phyloP scores from a whole-genome alignment of 1,284 basidiomycete species.

The Xerocomus nothofagi region DNA sequence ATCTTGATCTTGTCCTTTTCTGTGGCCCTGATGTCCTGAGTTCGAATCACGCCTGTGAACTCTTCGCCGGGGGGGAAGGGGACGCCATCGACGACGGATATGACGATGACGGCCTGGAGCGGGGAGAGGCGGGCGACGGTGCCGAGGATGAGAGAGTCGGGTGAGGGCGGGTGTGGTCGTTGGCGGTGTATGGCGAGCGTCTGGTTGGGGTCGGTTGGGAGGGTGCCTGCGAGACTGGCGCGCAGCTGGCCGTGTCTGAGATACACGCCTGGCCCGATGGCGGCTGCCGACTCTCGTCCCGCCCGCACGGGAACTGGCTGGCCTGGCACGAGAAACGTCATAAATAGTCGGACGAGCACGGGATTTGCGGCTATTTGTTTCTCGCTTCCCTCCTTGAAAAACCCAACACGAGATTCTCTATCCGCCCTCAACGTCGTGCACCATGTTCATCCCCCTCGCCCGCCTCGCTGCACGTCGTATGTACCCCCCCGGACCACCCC shows the following conservation, averaged over 20 bases:
- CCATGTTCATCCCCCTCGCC: conserved; percentile 61
- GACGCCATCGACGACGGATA: conserved; percentile 88
- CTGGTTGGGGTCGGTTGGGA: conserved; percentile 51
- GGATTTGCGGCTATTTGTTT: conserved; percentile 28
- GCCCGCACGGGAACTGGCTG: conserved; percentile 71
- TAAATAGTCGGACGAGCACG: conserved; percentile 23
- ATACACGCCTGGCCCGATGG: conserved; percentile 73
- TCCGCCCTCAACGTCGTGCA: conserved; percentile 21
- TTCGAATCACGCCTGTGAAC: conserved; percentile 89
- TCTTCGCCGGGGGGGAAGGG: conserved; percentile 90
- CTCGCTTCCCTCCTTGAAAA: conserved; percentile 10
- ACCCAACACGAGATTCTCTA: conserved; percentile 5
- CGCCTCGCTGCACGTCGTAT: conserved; percentile 70
- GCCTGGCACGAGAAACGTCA: conserved; percentile 69
- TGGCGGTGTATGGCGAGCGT: conserved; percentile 55
- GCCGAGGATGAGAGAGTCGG: conserved; percentile 76
- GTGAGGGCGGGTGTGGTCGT: conserved; percentile 67
- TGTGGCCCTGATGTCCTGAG: conserved; percentile 89
- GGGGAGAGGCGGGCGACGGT: conserved; percentile 86
- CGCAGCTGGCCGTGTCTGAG: conserved; percentile 61
- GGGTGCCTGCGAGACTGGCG: conserved; percentile 68
- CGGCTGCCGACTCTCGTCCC: conserved; percentile 48
- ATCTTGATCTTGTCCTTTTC: conserved; percentile 94
- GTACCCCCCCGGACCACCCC: conserved; percentile 22
- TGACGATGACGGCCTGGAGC: conserved; percentile 83